Evolutionary conservation across 768 basidiomycete species (phyloP), one percentile per base, ranked within the genome.

Genomic region (Clathrus columnatus): DNA sequence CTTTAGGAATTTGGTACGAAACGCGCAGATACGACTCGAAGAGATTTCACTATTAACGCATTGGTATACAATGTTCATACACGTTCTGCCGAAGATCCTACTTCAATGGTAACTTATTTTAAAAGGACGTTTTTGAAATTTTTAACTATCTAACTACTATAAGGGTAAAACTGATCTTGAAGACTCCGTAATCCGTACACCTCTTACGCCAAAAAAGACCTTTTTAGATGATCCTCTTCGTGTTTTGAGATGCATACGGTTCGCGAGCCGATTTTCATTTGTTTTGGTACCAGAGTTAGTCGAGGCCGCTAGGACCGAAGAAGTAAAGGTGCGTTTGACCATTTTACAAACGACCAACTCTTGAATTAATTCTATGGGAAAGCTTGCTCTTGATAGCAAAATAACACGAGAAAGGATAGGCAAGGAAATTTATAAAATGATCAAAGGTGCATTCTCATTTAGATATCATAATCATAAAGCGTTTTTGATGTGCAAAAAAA

Each of bases 61-160:
- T 73, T 99, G 6, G 97, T 98, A 71, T 98, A 94, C 72, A 98
- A 99, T 61, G 80, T 99, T 1, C 92, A 96, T 63, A 84, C 85
- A 1, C 79, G 83, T 14, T 61, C 71, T 2, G 85, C 98, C 2
- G 96, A 99, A 65, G 96, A 99, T 66, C 78, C 78, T 62, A 95
- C 92, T 1, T 78, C 75, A 62, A 85, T 83, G 78, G 91, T 85
- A 64, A 27, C 57, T 11, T 8, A 43, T 16, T 43, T n/a, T n/a
- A n/a, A n/a, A n/a, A n/a, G n/a, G n/a, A 21, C 18, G 20, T n/a
- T n/a, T n/a, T n/a, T n/a, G n/a, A n/a, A n/a, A n/a, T n/a, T n/a
- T n/a, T 46, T n/a, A n/a, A 28, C 30, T 14, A 18, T 45, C 50
- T 55, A 50, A 57, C 60, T 54, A 57, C 51, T 24, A n/a, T 28